A percentile compares a stretch with the other conserved stretches of the same genome.
Evolutionary conservation across 108 stramenopile species (phyloP).

Genomic region (Cylindrotheca closterium): DNA sequence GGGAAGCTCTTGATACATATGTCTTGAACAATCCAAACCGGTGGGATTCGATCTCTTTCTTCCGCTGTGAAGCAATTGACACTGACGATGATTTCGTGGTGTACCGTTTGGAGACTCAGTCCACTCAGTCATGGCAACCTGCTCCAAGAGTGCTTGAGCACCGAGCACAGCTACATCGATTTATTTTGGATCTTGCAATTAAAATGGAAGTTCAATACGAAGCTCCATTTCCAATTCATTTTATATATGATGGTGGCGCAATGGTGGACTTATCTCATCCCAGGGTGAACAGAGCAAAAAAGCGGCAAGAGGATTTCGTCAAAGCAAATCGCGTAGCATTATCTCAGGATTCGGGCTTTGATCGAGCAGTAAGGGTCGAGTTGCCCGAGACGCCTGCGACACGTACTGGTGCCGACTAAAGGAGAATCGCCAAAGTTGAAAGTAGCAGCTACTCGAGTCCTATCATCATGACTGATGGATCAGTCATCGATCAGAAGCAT

Average conservation of each 20-base stretch:
- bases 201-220: conserved; percentile 48
- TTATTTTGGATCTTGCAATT: conserved; percentile 39
- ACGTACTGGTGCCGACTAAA: too few relatives aligned
- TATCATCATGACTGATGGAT: too few relatives aligned
- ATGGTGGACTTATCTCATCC: conserved; percentile 4
- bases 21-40: conserved; percentile 56
- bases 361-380: too few relatives aligned
- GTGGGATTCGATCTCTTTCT: conserved; percentile 57
- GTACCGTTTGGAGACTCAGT: conserved; percentile 51
- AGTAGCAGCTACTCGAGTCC: too few relatives aligned
- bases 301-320: too few relatives aligned
- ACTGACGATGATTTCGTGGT: conserved; percentile 36
- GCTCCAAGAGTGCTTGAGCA: conserved; percentile 40
- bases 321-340: not conserved
- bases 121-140: conserved; percentile 69
- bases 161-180: conserved; percentile 50
- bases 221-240: not conserved
- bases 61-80: conserved; percentile 55
- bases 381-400: too few relatives aligned
- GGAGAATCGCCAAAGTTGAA: too few relatives aligned
- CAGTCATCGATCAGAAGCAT: too few relatives aligned
- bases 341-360: not conserved
- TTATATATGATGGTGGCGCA: conserved; percentile 24
- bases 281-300: too few relatives aligned
- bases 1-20: conserved; percentile 53